Percentiles rank a stretch among this genome's conserved stretches.
Conservation (phyloP, 352 stramenopile species). For the Globisporangium carolinianum region DNA sequence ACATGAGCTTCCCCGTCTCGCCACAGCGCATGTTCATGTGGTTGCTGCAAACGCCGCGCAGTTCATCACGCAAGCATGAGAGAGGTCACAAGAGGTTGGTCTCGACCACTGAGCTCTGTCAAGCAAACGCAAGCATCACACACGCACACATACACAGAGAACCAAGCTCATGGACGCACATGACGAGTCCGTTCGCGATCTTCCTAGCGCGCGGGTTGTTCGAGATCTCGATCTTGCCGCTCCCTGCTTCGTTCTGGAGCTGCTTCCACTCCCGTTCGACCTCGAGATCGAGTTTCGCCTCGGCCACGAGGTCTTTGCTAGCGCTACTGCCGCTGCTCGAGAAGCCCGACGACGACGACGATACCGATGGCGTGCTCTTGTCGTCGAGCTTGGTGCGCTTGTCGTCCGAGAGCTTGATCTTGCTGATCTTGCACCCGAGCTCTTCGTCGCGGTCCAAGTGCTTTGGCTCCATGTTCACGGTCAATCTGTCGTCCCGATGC, state of each 20-base stretch:
- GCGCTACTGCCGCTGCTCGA: background rate
- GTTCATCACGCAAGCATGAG: background rate
- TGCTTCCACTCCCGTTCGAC: conserved; percentile 83
- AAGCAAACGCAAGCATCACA: background rate
- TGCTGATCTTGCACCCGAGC: conserved; percentile 56
- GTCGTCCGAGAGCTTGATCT: conserved; percentile 48
- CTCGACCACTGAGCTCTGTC: too few relatives aligned
- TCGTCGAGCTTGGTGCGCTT: conserved; percentile 37
- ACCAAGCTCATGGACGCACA: conserved; percentile 22
- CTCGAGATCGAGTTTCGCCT: conserved; percentile 76
- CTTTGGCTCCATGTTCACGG: conserved; percentile 55
- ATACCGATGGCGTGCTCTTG: conserved; percentile 37
- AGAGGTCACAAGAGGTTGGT: too few relatives aligned
- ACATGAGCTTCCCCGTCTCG: conserved; percentile 74
- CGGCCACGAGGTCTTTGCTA: conserved; percentile 33
- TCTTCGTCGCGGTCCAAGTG: conserved; percentile 48
- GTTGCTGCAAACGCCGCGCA: conserved; percentile 33
- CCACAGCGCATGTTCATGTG: conserved; percentile 87
- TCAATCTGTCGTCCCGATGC: background rate
- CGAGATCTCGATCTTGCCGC: conserved; percentile 66
- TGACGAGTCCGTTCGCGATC: conserved; percentile 69
- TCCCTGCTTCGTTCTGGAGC: conserved; percentile 41
- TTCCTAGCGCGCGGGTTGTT: conserved; percentile 52
- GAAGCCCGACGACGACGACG: conserved; percentile 1
- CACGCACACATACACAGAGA: background rate